These are phyloP conservation scores for Annona squamosa DNA, from an alignment of 164 flowering plant genomes.

Conservation along the genomic window DNA sequence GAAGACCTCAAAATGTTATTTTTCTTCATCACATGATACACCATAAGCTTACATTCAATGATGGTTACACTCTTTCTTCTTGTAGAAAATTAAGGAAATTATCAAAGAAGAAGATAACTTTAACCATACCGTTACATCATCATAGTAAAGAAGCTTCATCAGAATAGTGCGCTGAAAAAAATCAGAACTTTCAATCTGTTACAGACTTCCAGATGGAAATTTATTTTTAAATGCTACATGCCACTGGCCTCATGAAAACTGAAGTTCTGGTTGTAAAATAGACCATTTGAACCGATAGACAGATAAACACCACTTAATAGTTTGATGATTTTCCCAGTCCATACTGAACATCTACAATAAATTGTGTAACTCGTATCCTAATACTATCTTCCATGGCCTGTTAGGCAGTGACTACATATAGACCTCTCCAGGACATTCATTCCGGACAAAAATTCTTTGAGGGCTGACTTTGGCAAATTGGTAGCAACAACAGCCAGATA, in stretches of 20 bases:
- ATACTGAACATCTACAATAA: background rate
- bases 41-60: background rate
- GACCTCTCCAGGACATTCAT: background rate
- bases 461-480: too few species aligned
- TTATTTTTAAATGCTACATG: background rate
- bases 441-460: background rate
- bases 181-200: background rate
- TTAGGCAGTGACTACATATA: background rate
- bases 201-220: background rate
- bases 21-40: background rate
- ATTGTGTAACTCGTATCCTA: background rate
- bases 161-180: conserved; percentile 74
- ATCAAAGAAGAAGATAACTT: background rate
- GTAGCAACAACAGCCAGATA: too few species aligned
- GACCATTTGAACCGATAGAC: background rate
- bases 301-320: background rate
- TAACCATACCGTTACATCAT: conserved; percentile 73
- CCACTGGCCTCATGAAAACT: background rate
- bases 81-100: background rate
- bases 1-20: background rate
- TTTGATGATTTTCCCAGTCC: background rate
- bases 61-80: background rate
- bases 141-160: conserved; percentile 88
- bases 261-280: background rate
- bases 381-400: background rate